phyloP scores from a whole-genome alignment of 2,329 filamentous ascomycete genomes.

The Hymenoscyphus repandus region DNA sequence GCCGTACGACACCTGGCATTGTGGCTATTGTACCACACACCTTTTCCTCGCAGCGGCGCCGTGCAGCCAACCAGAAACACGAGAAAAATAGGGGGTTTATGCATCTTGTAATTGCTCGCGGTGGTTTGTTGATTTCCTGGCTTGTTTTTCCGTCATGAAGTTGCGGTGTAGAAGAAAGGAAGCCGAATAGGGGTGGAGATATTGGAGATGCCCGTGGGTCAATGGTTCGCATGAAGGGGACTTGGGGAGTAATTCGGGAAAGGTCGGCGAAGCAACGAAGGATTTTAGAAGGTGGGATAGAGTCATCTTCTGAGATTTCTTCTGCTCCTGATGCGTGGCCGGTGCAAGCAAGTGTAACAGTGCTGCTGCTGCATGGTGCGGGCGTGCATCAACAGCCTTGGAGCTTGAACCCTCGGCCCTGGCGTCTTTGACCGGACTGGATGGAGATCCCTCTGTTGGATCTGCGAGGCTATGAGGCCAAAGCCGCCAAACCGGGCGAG shows the following conservation, averaged over 20 bases:
- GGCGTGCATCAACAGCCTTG: too few relatives aligned
- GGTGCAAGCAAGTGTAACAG: too few relatives aligned
- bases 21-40: background rate
- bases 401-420: too few relatives aligned
- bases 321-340: background rate
- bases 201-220: background rate
- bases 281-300: too few relatives aligned
- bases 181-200: background rate
- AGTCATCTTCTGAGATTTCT: background rate
- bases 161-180: conserved; percentile 22
- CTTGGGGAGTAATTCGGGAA: too few relatives aligned
- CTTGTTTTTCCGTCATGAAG: conserved; percentile 5
- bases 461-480: too few relatives aligned
- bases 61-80: conserved; percentile 7
- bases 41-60: background rate
- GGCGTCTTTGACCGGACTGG: too few relatives aligned
- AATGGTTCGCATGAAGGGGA: background rate
- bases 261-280: too few relatives aligned
- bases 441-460: too few relatives aligned
- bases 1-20: background rate
- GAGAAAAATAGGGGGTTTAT: conserved; percentile 11
- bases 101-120: conserved; percentile 18
- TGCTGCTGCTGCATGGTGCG: too few relatives aligned
- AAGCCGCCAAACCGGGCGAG: too few relatives aligned
- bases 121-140: conserved; percentile 17